Conservation (phyloP, 306 rosid species). For the Dalbergia oliveri region DNA sequence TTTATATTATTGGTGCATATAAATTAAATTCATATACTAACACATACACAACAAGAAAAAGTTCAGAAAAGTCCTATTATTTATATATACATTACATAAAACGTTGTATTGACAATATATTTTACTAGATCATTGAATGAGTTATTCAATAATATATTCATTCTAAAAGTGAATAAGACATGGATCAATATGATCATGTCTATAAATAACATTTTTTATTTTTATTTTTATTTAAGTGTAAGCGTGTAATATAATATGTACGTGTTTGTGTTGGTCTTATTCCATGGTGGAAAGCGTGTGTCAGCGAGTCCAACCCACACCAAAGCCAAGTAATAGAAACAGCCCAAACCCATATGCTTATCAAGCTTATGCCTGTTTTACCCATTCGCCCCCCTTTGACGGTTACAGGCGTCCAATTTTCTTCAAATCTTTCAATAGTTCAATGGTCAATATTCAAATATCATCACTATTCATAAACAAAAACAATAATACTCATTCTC, state of each 20-base stretch:
- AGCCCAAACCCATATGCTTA: not conserved
- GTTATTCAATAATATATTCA: too few relatives aligned
- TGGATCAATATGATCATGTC: too few relatives aligned
- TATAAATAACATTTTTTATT: too few relatives aligned
- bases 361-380: conserved; percentile 39
- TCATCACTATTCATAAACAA: conserved; percentile 20
- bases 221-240: not conserved
- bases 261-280: conserved; percentile 39
- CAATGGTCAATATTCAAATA: conserved; percentile 83
- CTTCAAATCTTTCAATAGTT: conserved; percentile 47
- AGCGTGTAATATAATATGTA: conserved; percentile 4
- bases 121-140: too few relatives aligned
- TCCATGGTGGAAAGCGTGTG: conserved; percentile 41
- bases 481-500: not conserved
- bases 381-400: conserved; percentile 67
- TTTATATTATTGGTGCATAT: too few relatives aligned
- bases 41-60: not conserved
- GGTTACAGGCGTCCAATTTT: conserved; percentile 38
- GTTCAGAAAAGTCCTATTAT: not conserved
- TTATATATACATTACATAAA: too few relatives aligned
- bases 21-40: too few relatives aligned
- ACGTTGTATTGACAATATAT: too few relatives aligned
- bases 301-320: conserved; percentile 35
- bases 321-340: not conserved
- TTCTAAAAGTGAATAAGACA: too few relatives aligned